These are phyloP conservation scores for Fusarium phyllophilum DNA, from an alignment of 2,329 filamentous ascomycete genomes.

Conservation along the genomic window DNA sequence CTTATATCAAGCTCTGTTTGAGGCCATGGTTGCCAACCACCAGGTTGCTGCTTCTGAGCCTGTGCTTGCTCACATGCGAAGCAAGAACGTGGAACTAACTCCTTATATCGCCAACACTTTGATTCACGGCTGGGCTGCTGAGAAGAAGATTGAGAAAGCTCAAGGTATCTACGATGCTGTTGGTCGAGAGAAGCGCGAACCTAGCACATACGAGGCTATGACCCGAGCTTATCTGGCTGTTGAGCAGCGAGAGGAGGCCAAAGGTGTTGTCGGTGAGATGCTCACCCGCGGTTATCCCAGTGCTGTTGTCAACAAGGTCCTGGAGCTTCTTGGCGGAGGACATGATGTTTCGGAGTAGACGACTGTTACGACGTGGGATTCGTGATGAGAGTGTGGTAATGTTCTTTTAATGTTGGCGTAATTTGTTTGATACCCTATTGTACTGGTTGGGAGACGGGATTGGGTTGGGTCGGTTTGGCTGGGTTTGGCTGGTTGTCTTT, in stretches of 20 bases:
- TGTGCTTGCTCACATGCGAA: slow-evolving; percentile 79
- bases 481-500: slow-evolving; percentile 27
- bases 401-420: slow-evolving; percentile 41
- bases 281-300: slow-evolving; percentile 88
- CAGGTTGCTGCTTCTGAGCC: slow-evolving; percentile 79
- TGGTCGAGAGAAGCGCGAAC: slow-evolving; percentile 82
- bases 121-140: slow-evolving; percentile 94
- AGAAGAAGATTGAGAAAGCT: slow-evolving; percentile 82
- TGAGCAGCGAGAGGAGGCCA: slow-evolving; percentile 80
- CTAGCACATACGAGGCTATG: slow-evolving; percentile 99
- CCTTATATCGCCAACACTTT: slow-evolving; percentile 98
- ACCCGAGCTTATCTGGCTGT: slow-evolving; percentile 89
- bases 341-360: slow-evolving; percentile 51
- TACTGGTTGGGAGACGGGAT: slow-evolving; percentile 32
- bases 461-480: neutral
- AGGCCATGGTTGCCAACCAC: slow-evolving; percentile 96
- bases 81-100: slow-evolving; percentile 82
- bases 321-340: slow-evolving; percentile 81
- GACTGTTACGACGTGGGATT: neutral
- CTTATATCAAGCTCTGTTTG: slow-evolving; percentile 95
- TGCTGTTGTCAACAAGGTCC: slow-evolving; percentile 92
- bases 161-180: slow-evolving; percentile 83
- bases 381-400: slow-evolving; percentile 27
- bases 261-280: slow-evolving; percentile 88
- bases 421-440: slow-evolving; percentile 48